Percentiles rank a stretch among this genome's conserved stretches.
Evolutionary conservation across 495 filamentous ascomycete genomes (phyloP).

Genomic region (Clavariopsis aquatica): DNA sequence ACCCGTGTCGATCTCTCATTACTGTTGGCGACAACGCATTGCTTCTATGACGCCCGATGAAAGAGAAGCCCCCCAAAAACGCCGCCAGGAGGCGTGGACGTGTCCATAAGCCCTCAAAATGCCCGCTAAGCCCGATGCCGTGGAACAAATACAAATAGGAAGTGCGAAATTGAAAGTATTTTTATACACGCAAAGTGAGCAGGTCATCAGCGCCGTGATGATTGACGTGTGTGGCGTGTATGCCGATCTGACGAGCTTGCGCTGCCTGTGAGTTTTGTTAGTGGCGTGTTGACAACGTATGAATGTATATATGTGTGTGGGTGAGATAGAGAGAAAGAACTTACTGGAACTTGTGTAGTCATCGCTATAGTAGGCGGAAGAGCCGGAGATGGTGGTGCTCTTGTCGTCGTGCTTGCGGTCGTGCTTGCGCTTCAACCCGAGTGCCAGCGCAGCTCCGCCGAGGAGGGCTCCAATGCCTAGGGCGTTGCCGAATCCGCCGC

Average conservation of each 20-base stretch:
- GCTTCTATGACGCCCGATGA: not conserved
- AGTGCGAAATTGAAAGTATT: not conserved
- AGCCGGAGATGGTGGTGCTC: constrained; percentile 37
- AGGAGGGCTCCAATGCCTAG: constrained; percentile 62
- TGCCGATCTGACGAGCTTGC: constrained; percentile 45
- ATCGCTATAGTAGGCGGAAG: constrained; percentile 30
- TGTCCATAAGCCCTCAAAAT: constrained; percentile 12
- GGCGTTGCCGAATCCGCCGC: constrained; percentile 55
- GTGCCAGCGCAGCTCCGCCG: constrained; percentile 65
- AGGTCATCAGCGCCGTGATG: constrained; percentile 37
- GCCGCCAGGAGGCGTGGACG: constrained; percentile 5
- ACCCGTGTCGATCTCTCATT: constrained; percentile 10
- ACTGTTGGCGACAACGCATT: constrained; percentile 1
- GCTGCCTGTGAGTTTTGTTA: constrained; percentile 41
- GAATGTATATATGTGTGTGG: too few relatives aligned
- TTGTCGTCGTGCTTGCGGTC: constrained; percentile 53
- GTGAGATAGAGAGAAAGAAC: too few relatives aligned
- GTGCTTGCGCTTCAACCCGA: constrained; percentile 70
- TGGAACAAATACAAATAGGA: not conserved
- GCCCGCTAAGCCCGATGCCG: constrained; percentile 11
- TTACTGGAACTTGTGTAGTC: constrained; percentile 47
- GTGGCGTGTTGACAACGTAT: not conserved
- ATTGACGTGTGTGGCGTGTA: constrained; percentile 43
- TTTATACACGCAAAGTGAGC: constrained; percentile 10
- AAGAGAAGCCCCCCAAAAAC: constrained; percentile 1